Conservation (phyloP, 2,329 filamentous ascomycete species). For the Thelonectria blattea region DNA sequence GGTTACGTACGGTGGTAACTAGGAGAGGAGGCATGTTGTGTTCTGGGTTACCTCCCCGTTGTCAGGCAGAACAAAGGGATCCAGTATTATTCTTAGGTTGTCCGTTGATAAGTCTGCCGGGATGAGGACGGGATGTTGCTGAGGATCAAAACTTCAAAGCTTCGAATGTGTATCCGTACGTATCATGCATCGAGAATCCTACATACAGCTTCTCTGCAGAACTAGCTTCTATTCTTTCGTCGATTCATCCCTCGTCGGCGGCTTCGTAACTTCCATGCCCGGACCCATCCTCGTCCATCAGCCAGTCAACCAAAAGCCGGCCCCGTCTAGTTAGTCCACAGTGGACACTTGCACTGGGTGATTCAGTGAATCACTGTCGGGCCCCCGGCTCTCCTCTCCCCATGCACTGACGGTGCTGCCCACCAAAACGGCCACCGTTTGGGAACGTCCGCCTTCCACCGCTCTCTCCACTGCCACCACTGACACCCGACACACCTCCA, state of each 20-base stretch:
- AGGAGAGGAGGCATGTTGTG: not conserved
- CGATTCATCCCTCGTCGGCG: constrained; percentile 3
- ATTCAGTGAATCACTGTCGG: constrained; percentile 31
- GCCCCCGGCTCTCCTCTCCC: constrained; percentile 19
- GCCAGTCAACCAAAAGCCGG: constrained; percentile 23
- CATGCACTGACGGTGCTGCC: constrained; percentile 13
- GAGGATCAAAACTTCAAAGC: not conserved
- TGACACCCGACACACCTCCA: constrained; percentile 20
- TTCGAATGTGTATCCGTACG: too few species aligned
- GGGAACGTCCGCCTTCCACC: not conserved
- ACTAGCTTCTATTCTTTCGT: too few species aligned
- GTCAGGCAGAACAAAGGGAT: constrained; percentile 18
- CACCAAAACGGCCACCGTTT: constrained; percentile 1
- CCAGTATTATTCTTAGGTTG: not conserved
- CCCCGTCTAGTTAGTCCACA: constrained; percentile 26
- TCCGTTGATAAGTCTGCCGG: constrained; percentile 1
- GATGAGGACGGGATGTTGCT: not conserved
- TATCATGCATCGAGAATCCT: too few species aligned
- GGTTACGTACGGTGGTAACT: not conserved
- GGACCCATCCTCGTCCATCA: constrained; percentile 25
- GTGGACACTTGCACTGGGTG: constrained; percentile 27
- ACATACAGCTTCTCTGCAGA: not conserved
- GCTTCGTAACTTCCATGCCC: constrained; percentile 9
- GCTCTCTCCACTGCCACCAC: constrained; percentile 19
- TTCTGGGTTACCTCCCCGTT: constrained; percentile 19